A percentile compares a stretch with the other conserved stretches of the same genome.
Conservation (phyloP, 2,329 filamentous ascomycete species). For the Penicillium sp. region DNA sequence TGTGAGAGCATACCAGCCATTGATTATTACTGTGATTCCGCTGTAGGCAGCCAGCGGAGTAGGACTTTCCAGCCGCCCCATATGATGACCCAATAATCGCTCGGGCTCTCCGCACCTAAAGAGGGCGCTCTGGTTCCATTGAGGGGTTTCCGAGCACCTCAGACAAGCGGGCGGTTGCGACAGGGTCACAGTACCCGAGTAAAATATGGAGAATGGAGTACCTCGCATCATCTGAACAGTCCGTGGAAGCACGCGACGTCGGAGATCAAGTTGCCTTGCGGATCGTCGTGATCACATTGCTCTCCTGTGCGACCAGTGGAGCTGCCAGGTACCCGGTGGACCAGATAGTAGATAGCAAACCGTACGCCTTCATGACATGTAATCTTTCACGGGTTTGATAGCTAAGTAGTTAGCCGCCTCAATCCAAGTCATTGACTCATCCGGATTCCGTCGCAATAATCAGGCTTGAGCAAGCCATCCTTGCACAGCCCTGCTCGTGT, state of each 20-base stretch:
- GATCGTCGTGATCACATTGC: slow-evolving; percentile 5
- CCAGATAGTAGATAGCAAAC: too few relatives aligned
- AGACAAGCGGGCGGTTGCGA: neutral
- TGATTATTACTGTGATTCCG: neutral
- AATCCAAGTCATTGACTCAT: slow-evolving; percentile 5
- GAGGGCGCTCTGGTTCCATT: neutral
- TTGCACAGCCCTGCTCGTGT: slow-evolving; percentile 1
- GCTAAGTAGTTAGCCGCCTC: too few relatives aligned
- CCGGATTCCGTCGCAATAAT: neutral
- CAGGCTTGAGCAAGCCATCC: neutral
- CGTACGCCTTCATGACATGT: too few relatives aligned
- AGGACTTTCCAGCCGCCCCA: neutral
- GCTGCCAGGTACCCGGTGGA: slow-evolving; percentile 23
- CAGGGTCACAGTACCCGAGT: slow-evolving; percentile 3
- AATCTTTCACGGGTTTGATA: too few relatives aligned
- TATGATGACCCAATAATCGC: neutral
- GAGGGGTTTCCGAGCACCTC: slow-evolving; percentile 1
- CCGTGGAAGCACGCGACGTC: slow-evolving; percentile 24
- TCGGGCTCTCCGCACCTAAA: neutral
- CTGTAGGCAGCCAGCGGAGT: neutral
- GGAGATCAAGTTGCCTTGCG: slow-evolving; percentile 22
- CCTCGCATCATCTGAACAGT: slow-evolving; percentile 16
- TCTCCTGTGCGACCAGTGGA: slow-evolving; percentile 3
- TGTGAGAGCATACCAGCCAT: neutral
- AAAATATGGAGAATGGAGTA: neutral